Evolutionary conservation across 768 basidiomycete genomes (phyloP).

Genomic region (Boletus pseudopeckii): DNA sequence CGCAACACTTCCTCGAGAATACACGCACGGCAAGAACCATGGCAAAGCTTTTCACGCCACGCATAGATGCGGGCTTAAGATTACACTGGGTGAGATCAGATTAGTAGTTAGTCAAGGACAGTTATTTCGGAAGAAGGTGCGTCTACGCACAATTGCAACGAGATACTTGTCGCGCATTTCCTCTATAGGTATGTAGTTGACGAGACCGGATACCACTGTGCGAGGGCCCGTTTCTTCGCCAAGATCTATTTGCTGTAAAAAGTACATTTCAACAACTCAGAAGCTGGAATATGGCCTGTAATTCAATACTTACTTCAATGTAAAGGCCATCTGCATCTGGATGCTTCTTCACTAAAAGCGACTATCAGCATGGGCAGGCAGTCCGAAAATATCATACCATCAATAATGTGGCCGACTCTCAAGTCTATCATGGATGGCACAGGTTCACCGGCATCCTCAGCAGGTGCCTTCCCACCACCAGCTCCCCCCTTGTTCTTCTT

Average conservation of each 20-base stretch:
- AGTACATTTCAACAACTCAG: neutral
- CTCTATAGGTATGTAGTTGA: slow-evolving; percentile 95
- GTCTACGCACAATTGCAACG: slow-evolving; percentile 67
- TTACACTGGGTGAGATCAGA: slow-evolving; percentile 57
- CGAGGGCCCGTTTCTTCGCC: slow-evolving; percentile 94
- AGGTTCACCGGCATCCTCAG: slow-evolving; percentile 74
- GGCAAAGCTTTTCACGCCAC: slow-evolving; percentile 95
- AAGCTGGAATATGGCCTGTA: neutral
- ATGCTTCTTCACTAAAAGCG: slow-evolving; percentile 77
- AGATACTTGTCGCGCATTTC: slow-evolving; percentile 83
- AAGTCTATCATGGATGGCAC: slow-evolving; percentile 97
- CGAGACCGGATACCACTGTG: slow-evolving; percentile 95
- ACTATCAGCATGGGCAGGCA: slow-evolving; percentile 1
- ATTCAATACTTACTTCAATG: slow-evolving; percentile 61
- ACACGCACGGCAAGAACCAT: slow-evolving; percentile 88
- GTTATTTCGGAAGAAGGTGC: neutral
- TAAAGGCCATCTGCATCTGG: slow-evolving; percentile 98
- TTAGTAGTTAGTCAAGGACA: neutral
- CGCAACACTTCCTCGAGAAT: neutral
- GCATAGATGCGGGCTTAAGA: slow-evolving; percentile 94
- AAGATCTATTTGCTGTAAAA: slow-evolving; percentile 82
- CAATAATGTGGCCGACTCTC: slow-evolving; percentile 88
- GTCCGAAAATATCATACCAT: slow-evolving; percentile 53
- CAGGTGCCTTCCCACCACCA: slow-evolving; percentile 32
- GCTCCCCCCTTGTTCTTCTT: slow-evolving; percentile 42